Evolutionary conservation across 225 moss, liverwort and hornwort genomes (phyloP), one percentile per base, ranked within the genome.

Genomic region (Polytrichum commune): DNA sequence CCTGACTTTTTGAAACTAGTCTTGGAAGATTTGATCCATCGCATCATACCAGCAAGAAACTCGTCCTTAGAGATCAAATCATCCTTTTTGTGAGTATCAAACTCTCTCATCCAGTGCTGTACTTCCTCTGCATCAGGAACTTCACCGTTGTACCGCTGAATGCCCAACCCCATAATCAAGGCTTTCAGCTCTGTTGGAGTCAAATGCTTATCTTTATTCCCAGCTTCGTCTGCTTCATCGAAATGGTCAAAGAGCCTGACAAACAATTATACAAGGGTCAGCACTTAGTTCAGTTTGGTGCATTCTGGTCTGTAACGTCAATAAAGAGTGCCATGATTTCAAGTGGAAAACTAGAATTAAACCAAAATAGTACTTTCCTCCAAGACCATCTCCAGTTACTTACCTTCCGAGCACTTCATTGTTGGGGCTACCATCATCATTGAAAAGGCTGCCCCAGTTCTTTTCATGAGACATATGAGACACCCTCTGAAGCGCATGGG

Each of bases 81-180:
- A 61, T 84, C 86, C 6, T 74, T 53, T 1, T 57, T 71, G 46
- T 46, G 46, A 19, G 24, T 60, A 71, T 90, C 87, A 64, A 90
- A 80, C 18, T 84, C 84, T n/a, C 6, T 18, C 79, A 90, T 76
- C 90, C 90, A 90, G 4, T 19, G 25, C 18, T 19, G 10, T 26
- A 90, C 74, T 25, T 78, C 80, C 7, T 76, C 68, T 13, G 76
- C 67, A 2, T 74, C 67, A 30, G 90, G 86, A 10, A 82, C 26
- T 6, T 68, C 38, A 4, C 75, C 38, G 27, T 69, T 69, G 22
- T 75, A 56, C 22, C 72, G 62, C 65, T 82, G 74, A 35, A 90
- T 71, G 38, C 80, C 82, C 16, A 90, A 60, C 23, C 76, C 67
- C 30, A 75, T 29, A 8, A 90, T 72, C 69, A 90, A 64, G 16